These are phyloP conservation scores for Verbena officinalis DNA, from an alignment of 257 asterid species.

Conservation along the genomic window DNA sequence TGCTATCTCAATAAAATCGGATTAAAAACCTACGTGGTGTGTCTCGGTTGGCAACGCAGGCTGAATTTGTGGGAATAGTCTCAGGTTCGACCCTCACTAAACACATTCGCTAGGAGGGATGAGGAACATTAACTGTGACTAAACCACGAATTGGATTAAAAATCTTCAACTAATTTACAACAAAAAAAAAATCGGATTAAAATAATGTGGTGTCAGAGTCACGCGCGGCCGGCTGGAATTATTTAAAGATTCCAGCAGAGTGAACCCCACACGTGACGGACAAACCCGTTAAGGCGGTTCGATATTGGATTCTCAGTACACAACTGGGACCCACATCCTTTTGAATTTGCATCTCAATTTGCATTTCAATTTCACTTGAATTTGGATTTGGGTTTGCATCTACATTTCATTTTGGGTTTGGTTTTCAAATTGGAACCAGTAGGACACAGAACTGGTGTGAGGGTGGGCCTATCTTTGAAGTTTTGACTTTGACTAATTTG, in stretches of 20 bases:
- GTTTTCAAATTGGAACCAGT: conserved; percentile 45
- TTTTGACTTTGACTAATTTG: conserved; percentile 65
- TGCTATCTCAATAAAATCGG: too few species aligned
- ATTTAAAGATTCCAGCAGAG: conserved; percentile 29
- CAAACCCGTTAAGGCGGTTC: conserved; percentile 36
- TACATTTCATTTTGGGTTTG: conserved; percentile 9
- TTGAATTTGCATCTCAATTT: conserved; percentile 8
- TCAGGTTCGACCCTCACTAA: too few species aligned
- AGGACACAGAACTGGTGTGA: conserved; percentile 59
- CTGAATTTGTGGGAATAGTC: too few species aligned
- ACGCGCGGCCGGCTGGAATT: conserved; percentile 35
- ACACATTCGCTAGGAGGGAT: too few species aligned
- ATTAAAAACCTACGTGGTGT: too few species aligned
- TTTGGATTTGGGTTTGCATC: conserved; percentile 14
- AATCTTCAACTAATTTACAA: too few species aligned
- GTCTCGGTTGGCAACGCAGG: too few species aligned
- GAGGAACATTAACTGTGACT: too few species aligned
- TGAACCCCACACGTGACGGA: conserved; percentile 47
- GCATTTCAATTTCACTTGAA: conserved; percentile 20
- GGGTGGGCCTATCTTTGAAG: conserved; percentile 50
- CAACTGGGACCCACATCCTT: conserved; percentile 28
- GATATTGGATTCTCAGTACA: conserved; percentile 31
- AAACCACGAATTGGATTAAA: too few species aligned
- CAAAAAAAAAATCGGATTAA: neutral
- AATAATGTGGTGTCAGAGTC: neutral